Conservation (phyloP, 495 filamentous ascomycete species). For the Daldinia bambusicola region DNA sequence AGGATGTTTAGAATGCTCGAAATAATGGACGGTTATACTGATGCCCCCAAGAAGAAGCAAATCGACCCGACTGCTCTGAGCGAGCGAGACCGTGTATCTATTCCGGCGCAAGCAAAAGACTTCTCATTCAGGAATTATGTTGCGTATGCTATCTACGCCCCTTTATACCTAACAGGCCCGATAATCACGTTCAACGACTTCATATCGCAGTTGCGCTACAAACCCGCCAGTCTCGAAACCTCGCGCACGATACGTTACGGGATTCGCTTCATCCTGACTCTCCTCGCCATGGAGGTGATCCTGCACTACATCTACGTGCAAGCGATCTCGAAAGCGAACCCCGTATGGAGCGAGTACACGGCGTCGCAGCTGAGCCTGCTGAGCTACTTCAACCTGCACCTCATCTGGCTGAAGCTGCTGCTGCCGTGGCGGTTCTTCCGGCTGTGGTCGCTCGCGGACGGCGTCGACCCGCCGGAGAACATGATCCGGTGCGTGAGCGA, state of each 20-base stretch:
- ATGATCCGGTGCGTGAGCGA: slow-evolving; percentile 97
- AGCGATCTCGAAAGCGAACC: slow-evolving; percentile 85
- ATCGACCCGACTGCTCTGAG: slow-evolving; percentile 85
- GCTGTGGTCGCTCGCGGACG: slow-evolving; percentile 89
- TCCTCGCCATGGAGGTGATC: slow-evolving; percentile 92
- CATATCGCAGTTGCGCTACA: slow-evolving; percentile 82
- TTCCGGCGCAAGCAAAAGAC: slow-evolving; percentile 74
- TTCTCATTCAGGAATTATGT: slow-evolving; percentile 86
- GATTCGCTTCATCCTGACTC: slow-evolving; percentile 79
- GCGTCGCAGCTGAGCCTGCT: slow-evolving; percentile 90
- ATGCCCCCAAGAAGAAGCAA: slow-evolving; percentile 95
- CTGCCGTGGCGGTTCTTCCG: slow-evolving; percentile 98
- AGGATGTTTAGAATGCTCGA: slow-evolving; percentile 16
- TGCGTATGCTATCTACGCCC: slow-evolving; percentile 89
- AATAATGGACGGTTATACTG: slow-evolving; percentile 54
- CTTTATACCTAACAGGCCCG: slow-evolving; percentile 90
- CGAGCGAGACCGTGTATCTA: slow-evolving; percentile 83
- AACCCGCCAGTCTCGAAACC: slow-evolving; percentile 70
- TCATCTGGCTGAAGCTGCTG: slow-evolving; percentile 98
- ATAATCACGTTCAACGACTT: slow-evolving; percentile 99
- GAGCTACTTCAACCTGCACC: slow-evolving; percentile 94
- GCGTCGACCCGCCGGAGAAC: slow-evolving; percentile 95
- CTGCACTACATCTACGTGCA: slow-evolving; percentile 94
- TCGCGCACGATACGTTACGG: slow-evolving; percentile 79
- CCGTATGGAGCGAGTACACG: slow-evolving; percentile 83